Evolutionary conservation across 1,284 basidiomycete species (phyloP), one percentile per base, ranked within the genome.

Genomic region (Apiotrichum porosum): DNA sequence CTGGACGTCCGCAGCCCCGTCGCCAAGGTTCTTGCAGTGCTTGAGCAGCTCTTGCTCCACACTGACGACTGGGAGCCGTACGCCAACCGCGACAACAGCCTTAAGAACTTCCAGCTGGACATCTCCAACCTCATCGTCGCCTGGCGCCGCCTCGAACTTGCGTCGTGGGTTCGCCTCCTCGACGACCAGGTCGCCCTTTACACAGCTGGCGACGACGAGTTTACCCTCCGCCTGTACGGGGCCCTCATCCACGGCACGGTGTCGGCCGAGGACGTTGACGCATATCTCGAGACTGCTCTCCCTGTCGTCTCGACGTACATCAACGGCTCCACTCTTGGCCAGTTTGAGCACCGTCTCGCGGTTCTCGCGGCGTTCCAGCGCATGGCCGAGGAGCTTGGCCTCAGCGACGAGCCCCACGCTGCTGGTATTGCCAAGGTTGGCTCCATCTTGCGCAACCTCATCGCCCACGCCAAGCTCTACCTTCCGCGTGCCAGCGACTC

Each of bases 21-120:
- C 6, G 91, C 94, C 6, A 85, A 84, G 65, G 75, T 94, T 18
- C 79, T 99, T 17, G 80, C 88, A 0, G 84, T 85, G 3, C 69
- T 97, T 36, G 95, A 99, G 69, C 85, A 87, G 54, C 77, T 99
- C 12, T 76, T 98, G 2, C 65, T 85, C 36, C 88, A 95, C 57
- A 89, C 84, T 10, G 89, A 95, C 54, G 95, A 98, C 66, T 99
- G 95, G 95, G 91, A 98, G 69, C 84, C 85, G 61, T 98, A 88
- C 61, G 86, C 94, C 12, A 93, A 91, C 72, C 79, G 81, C 21
- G 83, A 86, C 40, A 97, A 93, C 63, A 84, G 83, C 21, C 79
- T 99, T 50, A 82, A 81, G 60, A 53, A 66, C 1, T 79, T 87
- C 62, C 87, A 85, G 50, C 79, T 82, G 22, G 77, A 77, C 12